A percentile compares a stretch with the other conserved stretches of the same genome.
These are phyloP conservation scores for Aureobasidium mangrovei DNA, from an alignment of 2,329 filamentous ascomycete species.

Conservation along the genomic window DNA sequence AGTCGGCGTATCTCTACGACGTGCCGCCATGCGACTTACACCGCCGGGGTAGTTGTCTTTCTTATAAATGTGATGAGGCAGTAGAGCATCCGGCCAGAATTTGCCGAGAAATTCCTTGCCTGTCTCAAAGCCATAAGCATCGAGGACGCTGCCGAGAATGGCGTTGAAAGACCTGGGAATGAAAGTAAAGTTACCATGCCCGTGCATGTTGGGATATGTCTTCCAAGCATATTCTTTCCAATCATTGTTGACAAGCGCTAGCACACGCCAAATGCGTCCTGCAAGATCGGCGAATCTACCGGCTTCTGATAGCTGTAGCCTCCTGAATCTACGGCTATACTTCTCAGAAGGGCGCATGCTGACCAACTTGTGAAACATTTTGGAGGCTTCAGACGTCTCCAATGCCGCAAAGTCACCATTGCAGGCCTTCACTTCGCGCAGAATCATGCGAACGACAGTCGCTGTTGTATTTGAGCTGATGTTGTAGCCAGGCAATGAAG, in stretches of 20 bases:
- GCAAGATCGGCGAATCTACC: background rate
- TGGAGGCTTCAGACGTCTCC: background rate
- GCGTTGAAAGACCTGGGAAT: conserved; percentile 39
- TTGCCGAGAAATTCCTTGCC: conserved; percentile 41
- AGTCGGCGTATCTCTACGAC: background rate
- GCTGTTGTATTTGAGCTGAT: background rate
- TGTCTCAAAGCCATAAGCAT: conserved; percentile 37
- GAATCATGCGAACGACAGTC: conserved; percentile 2
- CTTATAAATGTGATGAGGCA: background rate
- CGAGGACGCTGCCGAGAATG: conserved; percentile 47
- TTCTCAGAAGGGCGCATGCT: background rate
- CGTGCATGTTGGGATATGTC: conserved; percentile 22
- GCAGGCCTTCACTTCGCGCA: conserved; percentile 3
- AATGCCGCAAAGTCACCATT: background rate
- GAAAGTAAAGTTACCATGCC: conserved; percentile 13
- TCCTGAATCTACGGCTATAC: background rate
- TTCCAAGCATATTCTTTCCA: conserved; percentile 17
- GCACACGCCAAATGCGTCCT: conserved; percentile 7
- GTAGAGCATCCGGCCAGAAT: conserved; percentile 35
- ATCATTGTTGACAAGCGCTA: conserved; percentile 23
- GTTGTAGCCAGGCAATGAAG: background rate
- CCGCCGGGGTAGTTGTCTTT: background rate
- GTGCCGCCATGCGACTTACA: background rate
- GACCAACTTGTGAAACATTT: background rate
- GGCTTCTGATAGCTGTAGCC: background rate